Percentiles rank a stretch among this genome's conserved stretches.
These are phyloP conservation scores for Sanghuangporus baumii DNA, from an alignment of 1,284 basidiomycete genomes.

Conservation along the genomic window DNA sequence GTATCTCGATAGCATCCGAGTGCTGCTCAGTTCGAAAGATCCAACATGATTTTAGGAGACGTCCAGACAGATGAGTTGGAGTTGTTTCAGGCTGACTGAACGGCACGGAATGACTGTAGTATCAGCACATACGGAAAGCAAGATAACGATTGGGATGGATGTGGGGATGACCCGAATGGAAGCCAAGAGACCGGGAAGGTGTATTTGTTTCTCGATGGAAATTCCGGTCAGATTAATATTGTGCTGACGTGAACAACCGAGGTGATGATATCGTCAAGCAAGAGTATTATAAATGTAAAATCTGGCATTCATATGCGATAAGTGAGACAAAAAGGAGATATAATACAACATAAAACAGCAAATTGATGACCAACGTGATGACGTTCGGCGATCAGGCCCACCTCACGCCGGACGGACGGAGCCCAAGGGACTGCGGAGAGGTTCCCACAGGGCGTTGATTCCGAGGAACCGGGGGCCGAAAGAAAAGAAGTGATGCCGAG, in stretches of 20 bases:
- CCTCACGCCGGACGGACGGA: not conserved
- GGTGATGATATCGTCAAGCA: too few species aligned
- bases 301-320: not conserved
- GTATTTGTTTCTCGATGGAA: not conserved
- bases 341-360: not conserved
- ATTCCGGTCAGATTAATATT: too few species aligned
- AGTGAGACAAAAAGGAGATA: not conserved
- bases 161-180: not conserved
- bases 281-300: not conserved
- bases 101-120: too few species aligned
- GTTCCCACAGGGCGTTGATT: not conserved
- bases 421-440: not conserved
- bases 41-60: too few species aligned
- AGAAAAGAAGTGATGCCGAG: not conserved
- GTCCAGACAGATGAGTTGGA: too few species aligned
- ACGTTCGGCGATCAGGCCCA: not conserved
- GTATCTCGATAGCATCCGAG: too few species aligned
- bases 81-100: too few species aligned
- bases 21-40: too few species aligned
- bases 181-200: not conserved
- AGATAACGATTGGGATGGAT: not conserved
- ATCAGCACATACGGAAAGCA: too few species aligned
- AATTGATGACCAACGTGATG: not conserved
- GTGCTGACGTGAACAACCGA: too few species aligned
- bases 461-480: not conserved